These are phyloP conservation scores for Dendrocalamus latiflorus DNA, from an alignment of 202 grass and related monocot species.

Conservation along the genomic window DNA sequence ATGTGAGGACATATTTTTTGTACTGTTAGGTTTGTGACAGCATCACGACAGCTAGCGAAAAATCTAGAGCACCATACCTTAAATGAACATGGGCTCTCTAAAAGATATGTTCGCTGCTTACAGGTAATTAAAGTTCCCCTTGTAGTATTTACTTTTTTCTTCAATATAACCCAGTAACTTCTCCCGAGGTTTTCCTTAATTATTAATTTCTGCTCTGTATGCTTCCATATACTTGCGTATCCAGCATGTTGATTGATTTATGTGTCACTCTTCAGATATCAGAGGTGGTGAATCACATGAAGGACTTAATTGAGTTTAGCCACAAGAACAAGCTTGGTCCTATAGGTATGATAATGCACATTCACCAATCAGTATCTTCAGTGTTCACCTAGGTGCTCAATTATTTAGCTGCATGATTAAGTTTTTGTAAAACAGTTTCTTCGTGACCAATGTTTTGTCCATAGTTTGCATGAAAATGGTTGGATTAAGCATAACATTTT, in stretches of 20 bases:
- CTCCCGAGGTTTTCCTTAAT: background rate
- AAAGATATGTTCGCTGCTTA: conserved; percentile 95
- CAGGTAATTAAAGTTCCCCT: conserved; percentile 43
- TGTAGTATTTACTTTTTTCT: background rate
- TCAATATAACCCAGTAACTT: background rate
- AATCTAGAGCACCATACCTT: conserved; percentile 83
- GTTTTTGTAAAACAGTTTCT: background rate
- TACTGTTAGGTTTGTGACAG: conserved; percentile 65
- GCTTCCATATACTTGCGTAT: background rate
- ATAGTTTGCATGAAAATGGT: conserved; percentile 3
- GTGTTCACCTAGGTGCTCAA: background rate
- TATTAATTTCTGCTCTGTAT: background rate
- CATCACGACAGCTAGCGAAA: conserved; percentile 74
- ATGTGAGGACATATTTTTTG: background rate
- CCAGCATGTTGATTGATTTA: conserved; percentile 3
- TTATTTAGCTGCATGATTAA: background rate
- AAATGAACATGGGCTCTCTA: conserved; percentile 94
- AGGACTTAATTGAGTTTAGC: conserved; percentile 77
- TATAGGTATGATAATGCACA: conserved; percentile 46
- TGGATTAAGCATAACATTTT: background rate
- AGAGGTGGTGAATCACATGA: conserved; percentile 94
- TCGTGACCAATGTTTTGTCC: background rate
- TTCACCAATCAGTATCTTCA: background rate
- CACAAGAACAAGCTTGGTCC: conserved; percentile 76
- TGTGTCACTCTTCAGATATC: conserved; percentile 60